These are phyloP conservation scores for Apium graveolens DNA, from an alignment of 129 eudicot species.

Conservation along the genomic window DNA sequence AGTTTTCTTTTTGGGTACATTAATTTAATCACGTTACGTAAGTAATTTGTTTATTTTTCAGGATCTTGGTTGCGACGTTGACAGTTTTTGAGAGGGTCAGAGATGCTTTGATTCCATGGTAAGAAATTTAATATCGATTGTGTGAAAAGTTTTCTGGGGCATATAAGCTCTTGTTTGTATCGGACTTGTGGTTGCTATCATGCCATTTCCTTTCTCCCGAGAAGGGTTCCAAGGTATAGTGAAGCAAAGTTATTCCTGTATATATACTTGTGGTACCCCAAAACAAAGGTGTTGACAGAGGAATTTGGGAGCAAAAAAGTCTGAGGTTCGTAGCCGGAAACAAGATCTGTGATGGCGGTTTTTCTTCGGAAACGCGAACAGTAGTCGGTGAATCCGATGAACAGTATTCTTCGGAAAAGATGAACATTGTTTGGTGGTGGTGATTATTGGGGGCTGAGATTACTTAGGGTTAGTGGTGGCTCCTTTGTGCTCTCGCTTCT, in stretches of 20 bases:
- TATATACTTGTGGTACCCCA: conserved; percentile 81
- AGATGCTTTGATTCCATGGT: conserved; percentile 78
- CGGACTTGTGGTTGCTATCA: background rate
- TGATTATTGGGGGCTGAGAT: too few relatives aligned
- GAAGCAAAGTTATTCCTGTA: conserved; percentile 90
- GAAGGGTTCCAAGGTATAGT: conserved; percentile 91
- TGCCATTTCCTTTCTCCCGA: background rate
- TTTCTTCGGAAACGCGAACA: too few relatives aligned
- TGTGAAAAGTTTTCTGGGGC: background rate
- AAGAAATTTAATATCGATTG: conserved; percentile 16
- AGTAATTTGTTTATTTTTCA: conserved; percentile 23
- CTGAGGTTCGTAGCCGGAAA: too few relatives aligned
- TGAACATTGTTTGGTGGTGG: too few relatives aligned
- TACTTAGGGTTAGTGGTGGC: too few relatives aligned
- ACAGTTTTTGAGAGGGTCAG: conserved; percentile 76
- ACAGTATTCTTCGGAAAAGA: too few relatives aligned
- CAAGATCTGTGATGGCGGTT: too few relatives aligned
- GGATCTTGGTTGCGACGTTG: conserved; percentile 79
- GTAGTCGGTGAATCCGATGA: too few relatives aligned
- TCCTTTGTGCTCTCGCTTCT: too few relatives aligned
- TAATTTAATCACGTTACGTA: background rate
- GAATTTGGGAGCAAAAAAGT: too few relatives aligned
- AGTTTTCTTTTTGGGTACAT: background rate
- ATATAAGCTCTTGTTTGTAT: background rate
- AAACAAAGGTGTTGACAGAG: too few relatives aligned